Percentiles rank a stretch among this genome's conserved stretches.
phyloP scores from a whole-genome alignment of 2,329 filamentous ascomycete species.

The Blastomyces parvus region DNA sequence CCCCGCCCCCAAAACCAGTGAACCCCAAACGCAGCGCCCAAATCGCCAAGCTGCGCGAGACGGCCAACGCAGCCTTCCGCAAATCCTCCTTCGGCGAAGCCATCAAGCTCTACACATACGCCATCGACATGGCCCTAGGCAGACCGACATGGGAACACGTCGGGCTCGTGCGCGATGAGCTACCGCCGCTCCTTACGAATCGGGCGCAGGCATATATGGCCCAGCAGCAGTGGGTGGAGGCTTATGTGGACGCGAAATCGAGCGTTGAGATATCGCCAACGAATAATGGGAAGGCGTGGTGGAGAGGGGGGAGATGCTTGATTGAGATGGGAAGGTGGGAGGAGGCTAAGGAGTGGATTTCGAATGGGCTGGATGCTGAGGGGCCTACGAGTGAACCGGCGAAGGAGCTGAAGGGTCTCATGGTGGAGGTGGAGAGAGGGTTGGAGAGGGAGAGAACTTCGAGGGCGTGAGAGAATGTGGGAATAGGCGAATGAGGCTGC shows the following conservation, averaged over 20 bases:
- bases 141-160: conserved; percentile 83
- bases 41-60: conserved; percentile 83
- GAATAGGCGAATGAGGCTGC: no score
- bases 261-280: conserved; percentile 79
- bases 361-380: conserved; percentile 71
- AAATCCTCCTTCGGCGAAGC: conserved; percentile 67
- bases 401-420: conserved; percentile 47
- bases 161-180: conserved; percentile 74
- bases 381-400: conserved; percentile 46
- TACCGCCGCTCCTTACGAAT: conserved; percentile 70
- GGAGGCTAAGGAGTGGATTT: conserved; percentile 73
- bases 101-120: conserved; percentile 71
- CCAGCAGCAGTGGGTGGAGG: conserved; percentile 72
- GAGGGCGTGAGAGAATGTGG: conserved; percentile 27
- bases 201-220: conserved; percentile 85
- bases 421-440: conserved; percentile 56
- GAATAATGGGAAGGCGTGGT: conserved; percentile 92
- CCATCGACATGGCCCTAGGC: conserved; percentile 75
- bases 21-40: conserved; percentile 85
- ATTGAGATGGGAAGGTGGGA: conserved; percentile 81
- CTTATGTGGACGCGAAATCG: conserved; percentile 73
- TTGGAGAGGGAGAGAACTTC: conserved; percentile 49
- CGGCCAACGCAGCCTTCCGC: conserved; percentile 72
- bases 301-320: conserved; percentile 73
- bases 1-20: conserved; percentile 78